Base-by-base conservation (phyloP, 2,329 filamentous ascomycete genomes). In the Fusarium tupiense region DNA sequence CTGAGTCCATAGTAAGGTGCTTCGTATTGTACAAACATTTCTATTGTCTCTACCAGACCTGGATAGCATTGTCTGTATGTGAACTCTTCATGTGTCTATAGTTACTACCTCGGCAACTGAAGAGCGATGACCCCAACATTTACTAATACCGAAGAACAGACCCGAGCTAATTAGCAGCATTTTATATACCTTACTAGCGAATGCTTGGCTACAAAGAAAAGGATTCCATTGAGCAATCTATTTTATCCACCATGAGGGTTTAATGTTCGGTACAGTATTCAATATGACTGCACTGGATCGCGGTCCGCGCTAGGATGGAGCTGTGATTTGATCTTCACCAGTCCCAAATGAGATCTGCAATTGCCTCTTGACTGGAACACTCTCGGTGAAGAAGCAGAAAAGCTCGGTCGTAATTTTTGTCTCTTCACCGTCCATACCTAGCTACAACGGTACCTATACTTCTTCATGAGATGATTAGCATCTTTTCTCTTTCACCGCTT, bases 401-500 rank as follows among this genome's bases (percentile, higher is more conserved):
- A 41, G 38, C 35, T 38, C n/a, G 40, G 47, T 26, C n/a, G 44
- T 46, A 24, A 26, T 60, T 52, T 57, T 43, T 46, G 33, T 33
- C 59, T 47, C 52, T 57, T 35, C 49, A 24, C 33, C 33, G 56
- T 49, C 31, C 26, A 17, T 24, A 64, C 50, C 53, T 69, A 64
- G 56, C 57, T 69, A 57, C 62, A 44, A 59, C 37, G 26, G 43
- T 61, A 58, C 71, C 47, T 44, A 38, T 59, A 24, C 60, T 67
- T 64, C 69, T 57, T 54, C 64, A 65, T 67, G 64, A 71, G 56
- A 74, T 61, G 50, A 59, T 61, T 35, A 31, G 47, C 57, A 49
- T 52, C 41, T 52, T 61, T 67, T 41, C 33, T 38, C 62, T 64
- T 78, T 78, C 76, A 78, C 76, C 76, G 76, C 76, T 73, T 75